These are phyloP conservation scores for Nepenthes gracilis DNA, from an alignment of 148 eudicot genomes.

Conservation along the genomic window DNA sequence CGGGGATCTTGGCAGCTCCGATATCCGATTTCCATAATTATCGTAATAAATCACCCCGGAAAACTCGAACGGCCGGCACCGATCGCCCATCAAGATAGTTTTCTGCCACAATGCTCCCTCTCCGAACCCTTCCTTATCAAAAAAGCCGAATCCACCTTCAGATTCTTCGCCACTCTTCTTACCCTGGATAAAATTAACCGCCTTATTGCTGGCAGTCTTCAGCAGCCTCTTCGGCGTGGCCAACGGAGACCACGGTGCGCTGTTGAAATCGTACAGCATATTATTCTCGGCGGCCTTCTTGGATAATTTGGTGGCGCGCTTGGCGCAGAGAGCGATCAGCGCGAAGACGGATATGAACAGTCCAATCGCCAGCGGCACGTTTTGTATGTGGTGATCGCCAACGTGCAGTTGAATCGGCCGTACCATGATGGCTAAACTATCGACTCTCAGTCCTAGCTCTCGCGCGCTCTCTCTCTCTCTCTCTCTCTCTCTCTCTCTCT, in stretches of 20 bases:
- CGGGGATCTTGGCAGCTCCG: constrained; percentile 59
- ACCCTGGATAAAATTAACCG: background rate
- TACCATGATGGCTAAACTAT: constrained; percentile 21
- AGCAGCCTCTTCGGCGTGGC: constrained; percentile 32
- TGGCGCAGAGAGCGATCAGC: constrained; percentile 46
- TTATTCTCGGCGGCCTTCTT: background rate
- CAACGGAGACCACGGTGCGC: constrained; percentile 18
- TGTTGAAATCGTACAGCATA: constrained; percentile 2
- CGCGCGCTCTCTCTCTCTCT: too few species aligned
- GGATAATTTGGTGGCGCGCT: constrained; percentile 15
- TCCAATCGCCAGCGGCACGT: constrained; percentile 34
- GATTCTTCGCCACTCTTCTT: constrained; percentile 2
- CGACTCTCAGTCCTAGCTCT: too few species aligned
- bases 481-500: too few species aligned
- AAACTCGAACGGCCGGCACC: constrained; percentile 70
- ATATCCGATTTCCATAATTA: constrained; percentile 29
- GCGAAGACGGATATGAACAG: constrained; percentile 31
- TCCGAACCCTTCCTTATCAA: constrained; percentile 20
- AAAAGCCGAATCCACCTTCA: background rate
- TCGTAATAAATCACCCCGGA: constrained; percentile 76
- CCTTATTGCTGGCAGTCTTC: constrained; percentile 22
- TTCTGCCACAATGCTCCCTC: constrained; percentile 76
- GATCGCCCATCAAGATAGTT: constrained; percentile 68
- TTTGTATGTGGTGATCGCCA: constrained; percentile 1
- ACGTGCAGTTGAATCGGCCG: constrained; percentile 17